Evolutionary conservation across 768 basidiomycete genomes (phyloP).

Genomic region (Pulveroboletus sp.): DNA sequence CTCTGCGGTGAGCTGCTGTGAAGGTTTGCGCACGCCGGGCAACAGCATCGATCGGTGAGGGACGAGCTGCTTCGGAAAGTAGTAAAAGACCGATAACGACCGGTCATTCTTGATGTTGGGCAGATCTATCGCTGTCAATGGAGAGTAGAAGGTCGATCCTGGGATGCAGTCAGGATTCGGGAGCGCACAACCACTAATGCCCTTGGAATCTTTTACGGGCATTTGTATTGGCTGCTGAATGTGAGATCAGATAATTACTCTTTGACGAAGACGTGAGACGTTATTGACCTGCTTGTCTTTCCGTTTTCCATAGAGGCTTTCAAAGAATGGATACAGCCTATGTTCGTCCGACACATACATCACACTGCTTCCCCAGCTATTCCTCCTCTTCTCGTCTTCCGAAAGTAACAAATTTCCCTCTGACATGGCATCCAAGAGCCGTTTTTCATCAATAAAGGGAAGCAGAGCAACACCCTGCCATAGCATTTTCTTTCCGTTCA

Average conservation of each 20-base stretch:
- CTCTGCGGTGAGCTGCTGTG: conserved; percentile 55
- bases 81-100: conserved; percentile 82
- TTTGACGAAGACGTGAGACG: conserved; percentile 1
- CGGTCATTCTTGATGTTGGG: conserved; percentile 84
- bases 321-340: conserved; percentile 82
- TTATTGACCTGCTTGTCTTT: conserved; percentile 66
- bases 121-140: conserved; percentile 54
- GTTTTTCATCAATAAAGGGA: conserved; percentile 88
- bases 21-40: conserved; percentile 59
- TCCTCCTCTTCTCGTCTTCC: conserved; percentile 80
- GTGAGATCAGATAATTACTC: conserved; percentile 12
- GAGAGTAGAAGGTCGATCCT: conserved; percentile 83
- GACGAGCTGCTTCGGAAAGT: conserved; percentile 81
- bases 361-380: conserved; percentile 78
- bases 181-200: conserved; percentile 75
- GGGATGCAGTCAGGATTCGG: conserved; percentile 89
- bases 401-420: conserved; percentile 58
- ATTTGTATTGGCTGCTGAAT: conserved; percentile 64
- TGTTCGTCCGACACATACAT: conserved; percentile 84
- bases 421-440: conserved; percentile 82
- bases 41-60: conserved; percentile 85
- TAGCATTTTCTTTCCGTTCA: conserved; percentile 99
- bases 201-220: conserved; percentile 64
- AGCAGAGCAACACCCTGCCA: conserved; percentile 98
- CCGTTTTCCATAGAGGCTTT: conserved; percentile 85